A percentile compares a stretch with the other conserved stretches of the same genome.
Conservation (phyloP, 2,329 filamentous ascomycete species). For the Pestalotiopsis sp. region DNA sequence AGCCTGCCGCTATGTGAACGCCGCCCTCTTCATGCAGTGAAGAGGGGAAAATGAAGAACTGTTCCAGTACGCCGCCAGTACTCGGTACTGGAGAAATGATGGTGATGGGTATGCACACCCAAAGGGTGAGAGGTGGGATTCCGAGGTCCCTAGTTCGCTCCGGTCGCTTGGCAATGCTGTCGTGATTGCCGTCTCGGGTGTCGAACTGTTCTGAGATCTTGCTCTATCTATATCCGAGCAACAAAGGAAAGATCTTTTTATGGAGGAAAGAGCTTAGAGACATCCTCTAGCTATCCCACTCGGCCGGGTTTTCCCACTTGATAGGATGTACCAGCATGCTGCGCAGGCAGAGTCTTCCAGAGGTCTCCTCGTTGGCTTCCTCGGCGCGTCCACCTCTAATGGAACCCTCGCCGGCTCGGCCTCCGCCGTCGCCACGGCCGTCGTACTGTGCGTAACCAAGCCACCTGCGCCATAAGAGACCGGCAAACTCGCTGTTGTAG, state of each 20-base stretch:
- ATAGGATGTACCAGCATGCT: constrained; percentile 83
- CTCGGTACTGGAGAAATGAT: constrained; percentile 16
- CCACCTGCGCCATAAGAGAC: constrained; percentile 81
- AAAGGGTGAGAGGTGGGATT: background rate
- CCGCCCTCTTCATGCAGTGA: background rate
- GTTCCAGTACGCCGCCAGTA: constrained; percentile 16
- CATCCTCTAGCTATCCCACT: constrained; percentile 31
- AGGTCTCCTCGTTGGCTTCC: constrained; percentile 45
- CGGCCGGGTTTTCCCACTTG: constrained; percentile 64
- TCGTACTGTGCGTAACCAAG: constrained; percentile 61
- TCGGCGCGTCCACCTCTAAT: constrained; percentile 55
- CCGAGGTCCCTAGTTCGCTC: background rate
- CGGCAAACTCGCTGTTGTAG: constrained; percentile 77
- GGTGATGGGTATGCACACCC: background rate
- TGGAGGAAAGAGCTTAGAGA: constrained; percentile 10
- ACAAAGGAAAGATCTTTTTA: constrained; percentile 13
- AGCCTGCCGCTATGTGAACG: background rate
- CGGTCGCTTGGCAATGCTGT: background rate
- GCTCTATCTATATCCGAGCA: constrained; percentile 1
- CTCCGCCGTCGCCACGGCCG: constrained; percentile 52
- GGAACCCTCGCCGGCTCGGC: constrained; percentile 46
- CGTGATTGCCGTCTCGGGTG: background rate
- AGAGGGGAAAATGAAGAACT: background rate
- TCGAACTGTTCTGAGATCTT: background rate
- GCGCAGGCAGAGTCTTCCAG: constrained; percentile 75